Evolutionary conservation across 164 flowering plant species (phyloP).

Genomic region (Aristolochia contorta): DNA sequence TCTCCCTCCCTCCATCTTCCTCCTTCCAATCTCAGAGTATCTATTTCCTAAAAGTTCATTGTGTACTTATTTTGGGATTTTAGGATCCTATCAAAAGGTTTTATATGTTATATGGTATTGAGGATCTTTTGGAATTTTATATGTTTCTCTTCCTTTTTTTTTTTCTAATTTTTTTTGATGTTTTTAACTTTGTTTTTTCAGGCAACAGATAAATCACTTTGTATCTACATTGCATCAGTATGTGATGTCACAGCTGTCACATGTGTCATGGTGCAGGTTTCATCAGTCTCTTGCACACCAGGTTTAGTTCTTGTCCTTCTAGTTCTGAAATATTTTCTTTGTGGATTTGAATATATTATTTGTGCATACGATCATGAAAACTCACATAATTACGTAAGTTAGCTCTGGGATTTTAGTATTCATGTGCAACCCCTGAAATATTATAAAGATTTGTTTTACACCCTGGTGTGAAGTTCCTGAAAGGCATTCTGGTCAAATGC

Average conservation of each 20-base stretch:
- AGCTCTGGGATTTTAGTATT: no score
- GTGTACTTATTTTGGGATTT: no score
- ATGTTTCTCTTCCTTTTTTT: neutral
- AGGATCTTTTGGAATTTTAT: no score
- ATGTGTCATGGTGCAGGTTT: slow-evolving; percentile 84
- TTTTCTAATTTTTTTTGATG: slow-evolving; percentile 1
- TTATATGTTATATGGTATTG: no score
- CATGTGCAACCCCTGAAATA: neutral
- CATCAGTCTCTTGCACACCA: slow-evolving; percentile 60
- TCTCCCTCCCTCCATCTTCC: no score
- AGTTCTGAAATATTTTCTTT: neutral
- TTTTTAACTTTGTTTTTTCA: slow-evolving; percentile 19
- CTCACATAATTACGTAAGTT: neutral
- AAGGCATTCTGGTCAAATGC: no score
- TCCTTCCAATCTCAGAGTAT: no score
- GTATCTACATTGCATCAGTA: slow-evolving; percentile 74
- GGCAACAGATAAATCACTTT: slow-evolving; percentile 87
- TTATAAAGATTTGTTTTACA: neutral
- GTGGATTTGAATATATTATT: neutral
- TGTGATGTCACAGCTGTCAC: slow-evolving; percentile 75
- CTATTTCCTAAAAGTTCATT: no score
- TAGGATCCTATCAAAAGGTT: no score
- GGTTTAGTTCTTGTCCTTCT: slow-evolving; percentile 26
- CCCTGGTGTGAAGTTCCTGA: neutral
- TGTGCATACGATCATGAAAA: neutral